Conservation (phyloP, 805 yeast species). For the Diddensiella transvaalensis region DNA sequence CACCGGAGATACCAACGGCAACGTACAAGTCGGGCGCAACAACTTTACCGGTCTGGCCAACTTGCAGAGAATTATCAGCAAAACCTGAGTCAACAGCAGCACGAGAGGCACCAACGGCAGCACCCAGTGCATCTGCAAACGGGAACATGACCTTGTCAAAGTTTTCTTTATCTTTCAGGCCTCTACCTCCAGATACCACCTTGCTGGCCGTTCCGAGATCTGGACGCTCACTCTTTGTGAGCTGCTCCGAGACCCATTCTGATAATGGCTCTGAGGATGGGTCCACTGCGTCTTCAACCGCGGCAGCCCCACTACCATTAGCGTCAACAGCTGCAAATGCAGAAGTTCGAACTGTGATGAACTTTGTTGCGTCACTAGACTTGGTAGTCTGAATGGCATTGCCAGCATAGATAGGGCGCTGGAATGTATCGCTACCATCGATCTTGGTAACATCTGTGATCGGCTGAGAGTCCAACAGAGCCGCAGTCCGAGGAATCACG, state of each 20-base stretch:
- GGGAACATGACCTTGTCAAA: slow-evolving; percentile 77
- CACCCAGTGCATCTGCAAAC: slow-evolving; percentile 75
- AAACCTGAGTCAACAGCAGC: slow-evolving; percentile 97
- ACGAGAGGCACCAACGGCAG: slow-evolving; percentile 96
- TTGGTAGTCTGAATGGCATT: slow-evolving; percentile 83
- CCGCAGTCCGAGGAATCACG: slow-evolving; percentile 81
- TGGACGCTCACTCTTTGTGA: slow-evolving; percentile 80
- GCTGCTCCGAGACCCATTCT: slow-evolving; percentile 71
- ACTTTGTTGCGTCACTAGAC: slow-evolving; percentile 58
- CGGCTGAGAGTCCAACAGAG: slow-evolving; percentile 82
- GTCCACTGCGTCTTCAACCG: slow-evolving; percentile 41
- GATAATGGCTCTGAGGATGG: slow-evolving; percentile 37
- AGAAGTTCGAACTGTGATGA: slow-evolving; percentile 79
- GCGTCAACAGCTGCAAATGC: slow-evolving; percentile 57
- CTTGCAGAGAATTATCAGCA: slow-evolving; percentile 93
- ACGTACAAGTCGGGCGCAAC: slow-evolving; percentile 94
- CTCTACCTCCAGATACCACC: slow-evolving; percentile 93
- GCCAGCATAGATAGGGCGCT: slow-evolving; percentile 95
- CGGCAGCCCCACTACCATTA: slow-evolving; percentile 37
- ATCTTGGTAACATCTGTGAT: slow-evolving; percentile 76
- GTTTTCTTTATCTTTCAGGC: slow-evolving; percentile 82
- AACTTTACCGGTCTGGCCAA: slow-evolving; percentile 97
- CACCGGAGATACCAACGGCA: slow-evolving; percentile 95
- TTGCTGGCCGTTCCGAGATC: slow-evolving; percentile 79
- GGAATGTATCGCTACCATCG: slow-evolving; percentile 64